Evolutionary conservation across 768 basidiomycete genomes (phyloP).

Genomic region (Boletus fagicola): DNA sequence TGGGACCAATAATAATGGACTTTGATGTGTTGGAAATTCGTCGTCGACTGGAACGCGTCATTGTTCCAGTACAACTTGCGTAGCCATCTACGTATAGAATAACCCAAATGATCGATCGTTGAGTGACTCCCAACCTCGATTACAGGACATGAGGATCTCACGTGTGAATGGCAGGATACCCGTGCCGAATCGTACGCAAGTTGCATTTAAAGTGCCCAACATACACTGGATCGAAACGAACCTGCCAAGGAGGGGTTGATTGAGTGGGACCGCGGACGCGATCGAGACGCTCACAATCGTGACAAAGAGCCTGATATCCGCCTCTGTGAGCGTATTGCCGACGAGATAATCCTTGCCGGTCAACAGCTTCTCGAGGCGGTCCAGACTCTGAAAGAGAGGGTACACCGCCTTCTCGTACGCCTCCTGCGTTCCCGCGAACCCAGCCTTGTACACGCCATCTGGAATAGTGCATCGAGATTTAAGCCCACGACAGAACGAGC

Average conservation of each 20-base stretch:
- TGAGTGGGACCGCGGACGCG: not conserved
- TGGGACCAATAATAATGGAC: slow-evolving; percentile 41
- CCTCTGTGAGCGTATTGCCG: slow-evolving; percentile 80
- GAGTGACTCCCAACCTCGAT: not conserved
- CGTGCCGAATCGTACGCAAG: slow-evolving; percentile 76
- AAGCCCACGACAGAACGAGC: not conserved
- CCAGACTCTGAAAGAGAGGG: slow-evolving; percentile 75
- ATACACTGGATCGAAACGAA: slow-evolving; percentile 91
- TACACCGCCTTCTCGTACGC: slow-evolving; percentile 80
- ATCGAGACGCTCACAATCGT: slow-evolving; percentile 62
- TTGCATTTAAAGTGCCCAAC: slow-evolving; percentile 95
- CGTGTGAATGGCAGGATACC: slow-evolving; percentile 81
- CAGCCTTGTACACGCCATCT: slow-evolving; percentile 88
- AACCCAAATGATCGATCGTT: not conserved
- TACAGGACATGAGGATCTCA: slow-evolving; percentile 1
- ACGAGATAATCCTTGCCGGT: slow-evolving; percentile 80
- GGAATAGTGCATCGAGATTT: not conserved
- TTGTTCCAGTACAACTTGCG: slow-evolving; percentile 90
- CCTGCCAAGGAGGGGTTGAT: slow-evolving; percentile 35
- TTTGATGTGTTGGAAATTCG: slow-evolving; percentile 81
- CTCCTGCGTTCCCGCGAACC: slow-evolving; percentile 78
- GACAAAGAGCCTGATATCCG: slow-evolving; percentile 86
- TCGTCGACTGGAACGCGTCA: slow-evolving; percentile 81
- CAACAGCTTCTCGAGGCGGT: slow-evolving; percentile 75
- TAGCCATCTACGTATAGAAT: slow-evolving; percentile 56